A percentile compares a stretch with the other conserved stretches of the same genome.
Evolutionary conservation across 352 stramenopile genomes (phyloP).

Genomic region (Globisporangium iwayamae): DNA sequence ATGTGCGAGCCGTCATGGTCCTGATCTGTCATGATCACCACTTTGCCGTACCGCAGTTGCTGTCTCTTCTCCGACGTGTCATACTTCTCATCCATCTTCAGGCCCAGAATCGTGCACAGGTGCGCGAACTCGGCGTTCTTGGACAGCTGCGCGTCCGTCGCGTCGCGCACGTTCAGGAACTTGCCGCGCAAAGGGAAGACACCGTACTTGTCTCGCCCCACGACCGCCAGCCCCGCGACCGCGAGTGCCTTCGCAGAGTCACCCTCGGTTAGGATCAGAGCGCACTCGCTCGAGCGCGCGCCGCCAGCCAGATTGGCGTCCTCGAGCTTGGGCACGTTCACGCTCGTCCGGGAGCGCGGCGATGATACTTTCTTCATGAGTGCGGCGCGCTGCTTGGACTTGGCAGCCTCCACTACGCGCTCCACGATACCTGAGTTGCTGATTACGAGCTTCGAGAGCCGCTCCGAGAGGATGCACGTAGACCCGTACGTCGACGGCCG

Average conservation of each 20-base stretch:
- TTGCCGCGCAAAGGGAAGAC: constrained; percentile 99
- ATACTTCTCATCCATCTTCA: constrained; percentile 97
- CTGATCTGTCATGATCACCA: constrained; percentile 99
- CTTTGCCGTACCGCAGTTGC: constrained; percentile 96
- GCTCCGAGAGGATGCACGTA: constrained; percentile 90
- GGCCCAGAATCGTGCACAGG: constrained; percentile 96
- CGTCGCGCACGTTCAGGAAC: constrained; percentile 88
- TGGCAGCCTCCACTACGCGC: constrained; percentile 87
- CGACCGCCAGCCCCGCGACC: constrained; percentile 97
- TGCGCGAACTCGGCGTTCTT: constrained; percentile 96
- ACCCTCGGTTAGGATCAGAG: constrained; percentile 99
- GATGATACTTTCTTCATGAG: constrained; percentile 89
- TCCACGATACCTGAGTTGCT: constrained; percentile 96
- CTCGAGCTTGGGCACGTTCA: constrained; percentile 98
- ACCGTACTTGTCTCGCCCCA: constrained; percentile 97
- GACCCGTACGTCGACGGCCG: constrained; percentile 83
- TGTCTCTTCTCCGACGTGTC: constrained; percentile 85
- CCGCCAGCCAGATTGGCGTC: constrained; percentile 97
- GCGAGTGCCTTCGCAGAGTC: constrained; percentile 99
- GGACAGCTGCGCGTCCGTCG: constrained; percentile 76
- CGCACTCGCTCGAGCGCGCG: constrained; percentile 87
- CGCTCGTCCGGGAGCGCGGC: constrained; percentile 54
- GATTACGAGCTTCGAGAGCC: constrained; percentile 93
- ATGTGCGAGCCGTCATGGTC: constrained; percentile 99
- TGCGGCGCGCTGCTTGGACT: constrained; percentile 92